These are phyloP conservation scores for Thelonectria rubi DNA, from an alignment of 2,329 filamentous ascomycete species.

Conservation along the genomic window DNA sequence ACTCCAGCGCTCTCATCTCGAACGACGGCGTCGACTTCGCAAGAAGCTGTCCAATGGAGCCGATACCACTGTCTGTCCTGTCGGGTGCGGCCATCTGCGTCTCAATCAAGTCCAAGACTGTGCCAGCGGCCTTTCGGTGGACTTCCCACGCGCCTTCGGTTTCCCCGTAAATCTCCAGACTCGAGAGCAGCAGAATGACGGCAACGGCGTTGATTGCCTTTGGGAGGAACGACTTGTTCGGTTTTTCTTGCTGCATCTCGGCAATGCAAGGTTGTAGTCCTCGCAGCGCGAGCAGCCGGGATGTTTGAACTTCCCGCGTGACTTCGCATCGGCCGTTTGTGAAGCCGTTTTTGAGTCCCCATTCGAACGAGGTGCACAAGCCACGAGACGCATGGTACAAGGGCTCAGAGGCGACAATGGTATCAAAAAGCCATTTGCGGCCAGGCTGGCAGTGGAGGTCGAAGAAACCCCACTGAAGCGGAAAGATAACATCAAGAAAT, in stretches of 20 bases:
- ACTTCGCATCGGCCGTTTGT: constrained; percentile 20
- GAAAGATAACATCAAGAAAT: constrained; percentile 21
- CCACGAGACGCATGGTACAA: constrained; percentile 19
- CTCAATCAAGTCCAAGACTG: constrained; percentile 18
- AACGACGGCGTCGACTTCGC: background rate
- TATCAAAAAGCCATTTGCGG: constrained; percentile 23
- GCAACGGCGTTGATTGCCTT: constrained; percentile 17
- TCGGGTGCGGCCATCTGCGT: background rate
- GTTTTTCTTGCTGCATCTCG: constrained; percentile 5
- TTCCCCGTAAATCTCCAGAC: constrained; percentile 21
- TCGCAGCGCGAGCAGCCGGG: constrained; percentile 11
- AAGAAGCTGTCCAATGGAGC: constrained; percentile 9
- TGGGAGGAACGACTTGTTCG: background rate
- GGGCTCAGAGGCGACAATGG: constrained; percentile 17
- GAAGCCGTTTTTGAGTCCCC: background rate
- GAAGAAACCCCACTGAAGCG: constrained; percentile 22
- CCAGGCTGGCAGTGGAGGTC: constrained; percentile 5
- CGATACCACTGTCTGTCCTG: background rate
- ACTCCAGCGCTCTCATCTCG: constrained; percentile 3
- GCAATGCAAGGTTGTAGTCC: constrained; percentile 13
- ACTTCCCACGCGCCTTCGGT: constrained; percentile 23
- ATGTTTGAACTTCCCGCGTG: constrained; percentile 15
- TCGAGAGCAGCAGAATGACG: constrained; percentile 12
- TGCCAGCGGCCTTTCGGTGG: constrained; percentile 15
- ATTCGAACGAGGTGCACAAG: constrained; percentile 19